Conservation (phyloP, 805 yeast species). For the Candida nonsorbophila region DNA sequence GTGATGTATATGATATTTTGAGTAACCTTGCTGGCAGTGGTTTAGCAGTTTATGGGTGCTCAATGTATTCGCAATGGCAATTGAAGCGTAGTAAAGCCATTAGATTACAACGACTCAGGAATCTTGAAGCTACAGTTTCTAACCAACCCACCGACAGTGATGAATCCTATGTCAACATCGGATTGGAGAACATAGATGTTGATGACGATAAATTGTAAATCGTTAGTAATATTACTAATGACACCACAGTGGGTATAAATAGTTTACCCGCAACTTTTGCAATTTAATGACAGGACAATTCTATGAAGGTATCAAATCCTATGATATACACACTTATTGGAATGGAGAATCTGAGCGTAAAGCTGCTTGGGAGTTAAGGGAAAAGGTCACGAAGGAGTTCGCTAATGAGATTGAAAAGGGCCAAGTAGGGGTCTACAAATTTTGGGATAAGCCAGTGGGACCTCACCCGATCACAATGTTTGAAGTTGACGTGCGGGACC, state of each 20-base stretch:
- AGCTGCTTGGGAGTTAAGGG: slow-evolving; percentile 32
- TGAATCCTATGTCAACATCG: not conserved
- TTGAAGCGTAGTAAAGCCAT: too few species aligned
- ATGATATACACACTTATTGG: slow-evolving; percentile 56
- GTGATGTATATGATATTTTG: slow-evolving; percentile 45
- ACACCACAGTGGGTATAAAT: too few species aligned
- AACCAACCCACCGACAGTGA: too few species aligned
- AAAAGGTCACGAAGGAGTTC: slow-evolving; percentile 35
- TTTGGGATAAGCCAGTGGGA: slow-evolving; percentile 47
- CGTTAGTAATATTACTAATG: too few species aligned
- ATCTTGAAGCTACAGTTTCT: too few species aligned
- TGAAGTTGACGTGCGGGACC: slow-evolving; percentile 47
- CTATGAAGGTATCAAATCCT: slow-evolving; percentile 27
- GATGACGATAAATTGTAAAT: too few species aligned
- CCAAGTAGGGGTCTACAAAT: slow-evolving; percentile 35
- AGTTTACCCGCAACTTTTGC: too few species aligned
- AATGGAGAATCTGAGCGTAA: slow-evolving; percentile 26
- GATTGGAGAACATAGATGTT: not conserved
- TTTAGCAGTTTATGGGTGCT: slow-evolving; percentile 10
- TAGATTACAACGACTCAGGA: too few species aligned
- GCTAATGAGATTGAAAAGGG: slow-evolving; percentile 37
- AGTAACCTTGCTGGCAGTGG: slow-evolving; percentile 31
- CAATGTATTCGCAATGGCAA: not conserved
- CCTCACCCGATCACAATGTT: slow-evolving; percentile 60
- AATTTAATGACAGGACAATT: slow-evolving; percentile 8